Percentiles rank a stretch among this genome's conserved stretches.
These are phyloP conservation scores for Ceratocystis albifundus DNA, from an alignment of 2,329 filamentous ascomycete genomes.

Conservation along the genomic window DNA sequence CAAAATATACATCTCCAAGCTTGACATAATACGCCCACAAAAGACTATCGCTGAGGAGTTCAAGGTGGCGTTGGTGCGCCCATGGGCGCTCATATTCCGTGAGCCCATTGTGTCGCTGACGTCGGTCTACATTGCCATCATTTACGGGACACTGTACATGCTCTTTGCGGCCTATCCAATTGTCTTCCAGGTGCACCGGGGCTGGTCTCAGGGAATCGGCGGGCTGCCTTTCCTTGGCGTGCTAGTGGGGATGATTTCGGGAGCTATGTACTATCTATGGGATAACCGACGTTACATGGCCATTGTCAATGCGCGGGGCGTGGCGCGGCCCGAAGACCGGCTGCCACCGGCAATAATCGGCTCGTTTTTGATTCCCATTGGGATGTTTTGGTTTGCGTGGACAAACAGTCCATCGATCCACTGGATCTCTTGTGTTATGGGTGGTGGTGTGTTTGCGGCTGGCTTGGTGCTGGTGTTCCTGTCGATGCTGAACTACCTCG, in stretches of 20 bases:
- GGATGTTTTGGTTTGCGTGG: conserved; percentile 57
- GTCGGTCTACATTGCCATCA: conserved; percentile 51
- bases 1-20: conserved; percentile 43
- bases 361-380: conserved; percentile 45
- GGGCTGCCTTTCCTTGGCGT: conserved; percentile 54
- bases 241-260: conserved; percentile 50
- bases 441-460: conserved; percentile 40
- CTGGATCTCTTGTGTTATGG: conserved; percentile 42
- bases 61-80: conserved; percentile 46
- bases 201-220: conserved; percentile 47
- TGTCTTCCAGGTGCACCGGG: conserved; percentile 47
- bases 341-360: conserved; percentile 51
- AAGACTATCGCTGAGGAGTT: conserved; percentile 39
- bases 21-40: conserved; percentile 36
- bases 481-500: conserved; percentile 53
- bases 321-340: conserved; percentile 52
- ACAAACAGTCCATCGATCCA: conserved; percentile 46
- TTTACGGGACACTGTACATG: conserved; percentile 45
- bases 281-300: conserved; percentile 44
- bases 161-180: conserved; percentile 47
- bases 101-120: conserved; percentile 57
- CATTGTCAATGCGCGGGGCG: conserved; percentile 38
- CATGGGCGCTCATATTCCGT: conserved; percentile 52
- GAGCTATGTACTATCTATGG: conserved; percentile 41
- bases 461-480: conserved; percentile 55